phyloP scores from a whole-genome alignment of 2,329 filamentous ascomycete species.

The Stemphylium beticola region DNA sequence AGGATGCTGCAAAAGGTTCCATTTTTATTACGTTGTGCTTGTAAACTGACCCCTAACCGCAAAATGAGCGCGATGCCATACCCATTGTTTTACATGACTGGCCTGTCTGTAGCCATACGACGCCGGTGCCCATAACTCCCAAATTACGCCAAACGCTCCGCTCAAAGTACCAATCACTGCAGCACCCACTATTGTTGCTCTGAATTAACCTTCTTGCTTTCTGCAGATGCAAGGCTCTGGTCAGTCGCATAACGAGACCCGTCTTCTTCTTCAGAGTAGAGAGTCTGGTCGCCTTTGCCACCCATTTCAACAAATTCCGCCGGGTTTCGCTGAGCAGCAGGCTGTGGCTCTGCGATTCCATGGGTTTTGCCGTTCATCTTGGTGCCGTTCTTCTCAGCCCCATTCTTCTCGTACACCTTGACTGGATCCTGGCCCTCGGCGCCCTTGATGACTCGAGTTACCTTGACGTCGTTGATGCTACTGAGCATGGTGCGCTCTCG shows the following conservation, averaged over 20 bases:
- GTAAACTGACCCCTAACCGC: background rate
- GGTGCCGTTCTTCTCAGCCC: slow-evolving; percentile 29
- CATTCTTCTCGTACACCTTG: slow-evolving; percentile 51
- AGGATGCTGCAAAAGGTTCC: background rate
- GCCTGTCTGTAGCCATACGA: slow-evolving; percentile 6
- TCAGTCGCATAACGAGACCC: slow-evolving; percentile 47
- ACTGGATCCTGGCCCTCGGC: slow-evolving; percentile 56
- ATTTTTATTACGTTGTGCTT: slow-evolving; percentile 9
- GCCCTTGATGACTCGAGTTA: slow-evolving; percentile 64
- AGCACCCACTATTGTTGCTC: background rate
- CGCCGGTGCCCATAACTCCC: slow-evolving; percentile 22
- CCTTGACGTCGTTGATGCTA: slow-evolving; percentile 76
- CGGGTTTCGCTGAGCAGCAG: slow-evolving; percentile 70
- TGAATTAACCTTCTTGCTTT: slow-evolving; percentile 4
- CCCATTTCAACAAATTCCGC: slow-evolving; percentile 84
- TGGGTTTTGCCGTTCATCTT: slow-evolving; percentile 19
- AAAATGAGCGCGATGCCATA: background rate
- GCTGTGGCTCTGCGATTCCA: slow-evolving; percentile 63
- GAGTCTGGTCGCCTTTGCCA: slow-evolving; percentile 79
- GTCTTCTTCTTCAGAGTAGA: slow-evolving; percentile 70
- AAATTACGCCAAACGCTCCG: slow-evolving; percentile 12
- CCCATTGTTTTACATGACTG: slow-evolving; percentile 23
- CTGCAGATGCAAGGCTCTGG: slow-evolving; percentile 16
- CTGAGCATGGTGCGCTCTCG: slow-evolving; percentile 87
- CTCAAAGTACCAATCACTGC: background rate